Percentiles rank a stretch among this genome's conserved stretches.
Conservation (phyloP, 768 basidiomycete genomes). For the Rossbeevera mucosa region DNA sequence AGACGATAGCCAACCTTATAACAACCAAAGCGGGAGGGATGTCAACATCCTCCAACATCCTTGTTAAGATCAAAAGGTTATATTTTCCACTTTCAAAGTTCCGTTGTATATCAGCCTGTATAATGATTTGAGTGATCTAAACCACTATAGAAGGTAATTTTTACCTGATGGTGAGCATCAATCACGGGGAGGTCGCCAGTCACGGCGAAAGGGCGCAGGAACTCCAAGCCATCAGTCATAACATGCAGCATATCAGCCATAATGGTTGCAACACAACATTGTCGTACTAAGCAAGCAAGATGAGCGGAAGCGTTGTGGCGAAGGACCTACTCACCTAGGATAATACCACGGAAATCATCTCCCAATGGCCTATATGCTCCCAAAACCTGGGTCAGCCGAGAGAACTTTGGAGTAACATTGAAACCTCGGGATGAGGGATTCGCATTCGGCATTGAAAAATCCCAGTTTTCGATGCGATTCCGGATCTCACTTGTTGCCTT, state of each 20-base stretch:
- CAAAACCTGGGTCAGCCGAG: conserved; percentile 55
- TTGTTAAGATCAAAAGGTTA: conserved; percentile 63
- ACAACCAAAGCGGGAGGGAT: conserved; percentile 54
- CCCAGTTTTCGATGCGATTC: conserved; percentile 53
- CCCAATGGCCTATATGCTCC: conserved; percentile 50
- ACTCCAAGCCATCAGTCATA: conserved; percentile 45
- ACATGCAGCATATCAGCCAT: conserved; percentile 56
- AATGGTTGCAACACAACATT: conserved; percentile 48
- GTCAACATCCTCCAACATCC: conserved; percentile 56
- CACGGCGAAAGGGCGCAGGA: conserved; percentile 53
- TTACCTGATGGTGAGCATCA: conserved; percentile 33
- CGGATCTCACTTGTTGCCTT: conserved; percentile 26
- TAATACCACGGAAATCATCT: conserved; percentile 58
- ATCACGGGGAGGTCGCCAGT: conserved; percentile 33
- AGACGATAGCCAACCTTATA: conserved; percentile 46
- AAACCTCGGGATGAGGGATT: conserved; percentile 52
- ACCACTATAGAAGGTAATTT: conserved; percentile 1
- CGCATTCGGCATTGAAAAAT: conserved; percentile 59
- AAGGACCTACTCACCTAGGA: conserved; percentile 50
- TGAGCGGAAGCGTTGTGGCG: conserved; percentile 35
- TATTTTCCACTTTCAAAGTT: conserved; percentile 50
- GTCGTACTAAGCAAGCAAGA: conserved; percentile 47
- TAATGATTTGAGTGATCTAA: conserved; percentile 5
- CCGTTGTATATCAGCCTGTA: conserved; percentile 45
- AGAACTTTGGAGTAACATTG: conserved; percentile 68